Evolutionary conservation across 1,284 basidiomycete genomes (phyloP).

Genomic region (Trametes hirsuta): DNA sequence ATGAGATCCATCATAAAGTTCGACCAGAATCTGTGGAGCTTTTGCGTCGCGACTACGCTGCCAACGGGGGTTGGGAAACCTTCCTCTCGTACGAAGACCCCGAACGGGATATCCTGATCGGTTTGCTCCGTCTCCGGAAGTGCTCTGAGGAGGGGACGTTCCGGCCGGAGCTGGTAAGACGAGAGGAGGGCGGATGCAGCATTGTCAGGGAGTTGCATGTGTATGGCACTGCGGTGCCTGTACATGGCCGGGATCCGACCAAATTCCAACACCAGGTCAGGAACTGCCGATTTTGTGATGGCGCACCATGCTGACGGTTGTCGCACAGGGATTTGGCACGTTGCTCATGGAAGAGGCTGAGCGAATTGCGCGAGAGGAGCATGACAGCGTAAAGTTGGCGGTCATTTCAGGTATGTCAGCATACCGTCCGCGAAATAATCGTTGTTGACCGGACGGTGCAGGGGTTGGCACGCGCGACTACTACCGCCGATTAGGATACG

Average conservation of each 20-base stretch:
- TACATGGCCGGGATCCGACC: slow-evolving; percentile 96
- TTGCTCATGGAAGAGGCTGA: slow-evolving; percentile 99
- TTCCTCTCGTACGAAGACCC: slow-evolving; percentile 99
- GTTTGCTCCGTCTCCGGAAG: slow-evolving; percentile 90
- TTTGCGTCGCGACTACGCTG: slow-evolving; percentile 94
- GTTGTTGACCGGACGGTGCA: slow-evolving; percentile 31
- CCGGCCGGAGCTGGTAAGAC: slow-evolving; percentile 85
- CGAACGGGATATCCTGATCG: slow-evolving; percentile 94
- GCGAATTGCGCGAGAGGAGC: slow-evolving; percentile 96
- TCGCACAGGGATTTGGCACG: slow-evolving; percentile 89
- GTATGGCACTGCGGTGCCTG: slow-evolving; percentile 98
- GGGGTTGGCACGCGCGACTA: slow-evolving; percentile 95
- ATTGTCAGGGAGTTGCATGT: slow-evolving; percentile 98
- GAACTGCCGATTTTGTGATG: slow-evolving; percentile 4
- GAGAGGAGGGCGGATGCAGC: slow-evolving; percentile 83
- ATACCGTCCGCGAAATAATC: slow-evolving; percentile 4
- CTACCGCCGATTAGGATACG: slow-evolving; percentile 91
- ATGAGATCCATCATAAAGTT: slow-evolving; percentile 98
- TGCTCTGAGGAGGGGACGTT: slow-evolving; percentile 97
- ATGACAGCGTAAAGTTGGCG: slow-evolving; percentile 91
- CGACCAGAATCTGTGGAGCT: slow-evolving; percentile 96
- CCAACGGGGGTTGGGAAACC: slow-evolving; percentile 99
- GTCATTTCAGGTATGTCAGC: slow-evolving; percentile 85
- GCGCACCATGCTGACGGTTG: background rate
- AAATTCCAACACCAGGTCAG: slow-evolving; percentile 94